These are phyloP conservation scores for Clonostachys solani DNA, from an alignment of 2,329 filamentous ascomycete species.

Conservation along the genomic window DNA sequence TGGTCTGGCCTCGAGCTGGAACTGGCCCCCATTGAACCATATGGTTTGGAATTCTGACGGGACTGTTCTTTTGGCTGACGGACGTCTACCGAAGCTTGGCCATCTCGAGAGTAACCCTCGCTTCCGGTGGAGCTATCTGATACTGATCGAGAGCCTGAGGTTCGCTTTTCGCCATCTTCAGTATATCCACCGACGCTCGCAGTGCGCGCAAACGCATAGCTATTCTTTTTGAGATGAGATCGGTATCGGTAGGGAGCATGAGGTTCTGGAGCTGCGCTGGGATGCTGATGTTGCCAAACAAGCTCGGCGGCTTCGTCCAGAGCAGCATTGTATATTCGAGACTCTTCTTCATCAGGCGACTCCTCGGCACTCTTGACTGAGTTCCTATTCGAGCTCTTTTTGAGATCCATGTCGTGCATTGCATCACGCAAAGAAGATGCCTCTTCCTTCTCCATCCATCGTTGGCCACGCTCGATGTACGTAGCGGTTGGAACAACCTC, in stretches of 20 bases:
- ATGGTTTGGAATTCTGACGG: slow-evolving; percentile 27
- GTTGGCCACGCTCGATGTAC: slow-evolving; percentile 69
- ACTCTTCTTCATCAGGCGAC: slow-evolving; percentile 38
- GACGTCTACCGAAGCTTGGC: slow-evolving; percentile 17
- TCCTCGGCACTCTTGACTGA: slow-evolving; percentile 12
- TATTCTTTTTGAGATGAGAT: slow-evolving; percentile 65
- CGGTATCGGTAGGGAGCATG: slow-evolving; percentile 64
- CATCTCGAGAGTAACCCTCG: slow-evolving; percentile 28
- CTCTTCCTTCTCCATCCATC: slow-evolving; percentile 81
- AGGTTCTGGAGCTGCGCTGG: slow-evolving; percentile 45
- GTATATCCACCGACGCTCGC: slow-evolving; percentile 50
- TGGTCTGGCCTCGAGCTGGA: slow-evolving; percentile 24
- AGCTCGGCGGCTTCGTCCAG: slow-evolving; percentile 75
- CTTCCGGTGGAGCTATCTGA: slow-evolving; percentile 49
- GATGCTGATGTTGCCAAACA: slow-evolving; percentile 72
- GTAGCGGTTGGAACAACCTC: slow-evolving; percentile 61
- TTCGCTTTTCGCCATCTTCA: slow-evolving; percentile 39
- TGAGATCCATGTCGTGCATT: slow-evolving; percentile 68
- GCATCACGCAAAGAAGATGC: slow-evolving; percentile 65
- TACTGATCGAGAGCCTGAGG: slow-evolving; percentile 36
- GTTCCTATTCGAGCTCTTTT: slow-evolving; percentile 24
- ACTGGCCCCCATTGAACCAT: slow-evolving; percentile 26
- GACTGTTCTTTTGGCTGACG: slow-evolving; percentile 9
- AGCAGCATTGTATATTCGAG: slow-evolving; percentile 65
- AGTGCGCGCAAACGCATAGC: slow-evolving; percentile 64